phyloP scores from a whole-genome alignment of 2,329 filamentous ascomycete species.

The Colletotrichum sp. region DNA sequence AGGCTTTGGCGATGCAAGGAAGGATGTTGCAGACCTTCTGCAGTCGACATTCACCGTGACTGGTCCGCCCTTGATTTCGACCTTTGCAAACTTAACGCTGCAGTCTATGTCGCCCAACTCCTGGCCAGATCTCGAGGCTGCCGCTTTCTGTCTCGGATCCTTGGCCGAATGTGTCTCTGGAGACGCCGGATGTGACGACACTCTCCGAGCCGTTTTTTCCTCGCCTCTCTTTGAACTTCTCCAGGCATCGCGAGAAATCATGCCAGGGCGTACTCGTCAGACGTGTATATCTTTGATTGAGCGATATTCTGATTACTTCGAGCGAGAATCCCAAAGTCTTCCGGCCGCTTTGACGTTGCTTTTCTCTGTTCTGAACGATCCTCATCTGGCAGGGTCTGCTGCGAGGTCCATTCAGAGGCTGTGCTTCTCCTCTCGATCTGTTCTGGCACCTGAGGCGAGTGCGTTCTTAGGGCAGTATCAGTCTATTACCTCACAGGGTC shows the following conservation, averaged over 20 bases:
- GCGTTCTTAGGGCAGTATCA: slow-evolving; percentile 77
- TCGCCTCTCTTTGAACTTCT: slow-evolving; percentile 63
- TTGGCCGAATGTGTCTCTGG: slow-evolving; percentile 71
- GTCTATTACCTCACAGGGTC: slow-evolving; percentile 62
- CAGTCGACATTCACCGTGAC: slow-evolving; percentile 72
- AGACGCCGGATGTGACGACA: slow-evolving; percentile 60
- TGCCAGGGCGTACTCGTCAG: slow-evolving; percentile 69
- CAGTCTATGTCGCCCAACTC: slow-evolving; percentile 52
- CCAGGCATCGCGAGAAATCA: slow-evolving; percentile 49
- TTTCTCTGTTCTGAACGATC: slow-evolving; percentile 71
- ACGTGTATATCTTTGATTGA: slow-evolving; percentile 75
- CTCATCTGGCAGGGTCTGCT: slow-evolving; percentile 67
- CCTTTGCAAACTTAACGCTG: slow-evolving; percentile 62
- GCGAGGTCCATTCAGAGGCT: slow-evolving; percentile 77
- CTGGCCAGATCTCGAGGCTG: slow-evolving; percentile 67
- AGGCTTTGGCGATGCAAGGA: slow-evolving; percentile 74
- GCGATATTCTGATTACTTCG: slow-evolving; percentile 78
- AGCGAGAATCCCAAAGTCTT: slow-evolving; percentile 69
- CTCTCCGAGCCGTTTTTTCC: slow-evolving; percentile 66
- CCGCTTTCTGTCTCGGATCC: slow-evolving; percentile 67
- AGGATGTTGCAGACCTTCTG: slow-evolving; percentile 80
- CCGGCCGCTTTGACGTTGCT: slow-evolving; percentile 76
- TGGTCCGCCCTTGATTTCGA: slow-evolving; percentile 59
- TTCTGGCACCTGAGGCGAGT: slow-evolving; percentile 69
- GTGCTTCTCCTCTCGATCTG: slow-evolving; percentile 75